phyloP scores from a whole-genome alignment of 1,284 basidiomycete genomes.

The Termitomyces sp. region DNA sequence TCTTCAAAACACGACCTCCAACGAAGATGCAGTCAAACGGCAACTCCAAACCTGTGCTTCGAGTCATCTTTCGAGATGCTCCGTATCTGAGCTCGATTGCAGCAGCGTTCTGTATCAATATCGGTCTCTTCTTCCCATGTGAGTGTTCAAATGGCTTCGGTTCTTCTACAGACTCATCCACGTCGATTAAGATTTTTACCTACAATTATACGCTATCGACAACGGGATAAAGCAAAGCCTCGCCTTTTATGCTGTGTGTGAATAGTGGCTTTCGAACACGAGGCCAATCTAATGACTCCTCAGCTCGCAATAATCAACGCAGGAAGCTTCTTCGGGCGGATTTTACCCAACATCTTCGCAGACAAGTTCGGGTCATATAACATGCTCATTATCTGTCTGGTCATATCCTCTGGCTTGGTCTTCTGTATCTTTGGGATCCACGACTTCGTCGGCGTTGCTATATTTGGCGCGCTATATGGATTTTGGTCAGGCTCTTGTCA shows the following conservation, averaged over 20 bases:
- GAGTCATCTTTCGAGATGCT: slow-evolving; percentile 33
- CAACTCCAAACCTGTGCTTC: slow-evolving; percentile 21
- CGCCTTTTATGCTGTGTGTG: slow-evolving; percentile 46
- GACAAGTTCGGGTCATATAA: slow-evolving; percentile 43
- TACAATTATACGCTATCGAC: slow-evolving; percentile 46
- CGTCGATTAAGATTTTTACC: slow-evolving; percentile 42
- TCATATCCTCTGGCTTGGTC: slow-evolving; percentile 35
- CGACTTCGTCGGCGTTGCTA: slow-evolving; percentile 31
- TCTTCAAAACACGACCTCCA: slow-evolving; percentile 34
- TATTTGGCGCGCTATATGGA: slow-evolving; percentile 43
- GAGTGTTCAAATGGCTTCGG: slow-evolving; percentile 15
- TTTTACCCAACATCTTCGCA: slow-evolving; percentile 45
- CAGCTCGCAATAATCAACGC: slow-evolving; percentile 46
- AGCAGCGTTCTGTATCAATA: slow-evolving; percentile 41
- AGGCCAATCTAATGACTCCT: not conserved
- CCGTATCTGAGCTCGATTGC: slow-evolving; percentile 41
- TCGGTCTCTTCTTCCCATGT: slow-evolving; percentile 49
- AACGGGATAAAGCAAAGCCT: slow-evolving; percentile 36
- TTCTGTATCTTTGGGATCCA: slow-evolving; percentile 41
- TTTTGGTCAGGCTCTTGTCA: slow-evolving; percentile 47
- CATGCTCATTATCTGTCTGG: slow-evolving; percentile 38
- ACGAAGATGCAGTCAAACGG: slow-evolving; percentile 18
- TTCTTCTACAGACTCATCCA: slow-evolving; percentile 4
- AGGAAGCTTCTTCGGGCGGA: slow-evolving; percentile 42
- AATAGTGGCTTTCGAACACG: not conserved